Percentiles rank a stretch among this genome's conserved stretches.
Evolutionary conservation across 352 stramenopile species (phyloP).

Genomic region (Phytopythium sindhum): DNA sequence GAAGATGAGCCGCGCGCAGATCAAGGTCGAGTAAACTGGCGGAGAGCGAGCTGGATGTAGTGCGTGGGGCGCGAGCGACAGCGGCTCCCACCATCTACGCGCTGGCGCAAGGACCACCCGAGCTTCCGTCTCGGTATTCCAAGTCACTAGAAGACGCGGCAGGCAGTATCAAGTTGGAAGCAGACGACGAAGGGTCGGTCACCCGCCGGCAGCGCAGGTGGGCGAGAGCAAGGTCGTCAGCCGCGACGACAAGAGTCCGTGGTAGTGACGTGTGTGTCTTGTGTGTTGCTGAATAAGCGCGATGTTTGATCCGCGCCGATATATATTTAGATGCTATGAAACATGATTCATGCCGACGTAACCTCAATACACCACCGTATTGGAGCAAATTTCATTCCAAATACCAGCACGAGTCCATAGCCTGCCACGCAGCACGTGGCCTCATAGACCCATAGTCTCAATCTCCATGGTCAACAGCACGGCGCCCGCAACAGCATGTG

Average conservation of each 20-base stretch:
- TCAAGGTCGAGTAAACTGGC: conserved; percentile 46
- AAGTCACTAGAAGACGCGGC: background rate
- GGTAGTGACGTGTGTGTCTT: background rate
- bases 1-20: conserved; percentile 51
- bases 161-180: background rate
- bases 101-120: background rate
- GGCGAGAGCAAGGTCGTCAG: background rate
- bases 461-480: background rate
- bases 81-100: background rate
- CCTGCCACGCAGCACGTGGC: too few species aligned
- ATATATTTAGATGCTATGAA: conserved; percentile 6
- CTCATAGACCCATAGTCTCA: too few species aligned
- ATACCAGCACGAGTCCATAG: background rate
- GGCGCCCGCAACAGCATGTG: background rate
- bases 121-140: too few species aligned
- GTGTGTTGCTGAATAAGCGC: background rate
- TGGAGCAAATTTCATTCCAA: background rate
- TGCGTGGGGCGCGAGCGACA: conserved; percentile 5
- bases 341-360: too few species aligned
- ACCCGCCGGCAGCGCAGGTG: background rate
- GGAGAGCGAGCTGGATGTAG: background rate
- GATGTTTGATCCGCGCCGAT: background rate
- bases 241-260: background rate
- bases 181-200: background rate
- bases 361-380: background rate